Evolutionary conservation across 441 rosid genomes (phyloP).

Genomic region (Viola pubescens): DNA sequence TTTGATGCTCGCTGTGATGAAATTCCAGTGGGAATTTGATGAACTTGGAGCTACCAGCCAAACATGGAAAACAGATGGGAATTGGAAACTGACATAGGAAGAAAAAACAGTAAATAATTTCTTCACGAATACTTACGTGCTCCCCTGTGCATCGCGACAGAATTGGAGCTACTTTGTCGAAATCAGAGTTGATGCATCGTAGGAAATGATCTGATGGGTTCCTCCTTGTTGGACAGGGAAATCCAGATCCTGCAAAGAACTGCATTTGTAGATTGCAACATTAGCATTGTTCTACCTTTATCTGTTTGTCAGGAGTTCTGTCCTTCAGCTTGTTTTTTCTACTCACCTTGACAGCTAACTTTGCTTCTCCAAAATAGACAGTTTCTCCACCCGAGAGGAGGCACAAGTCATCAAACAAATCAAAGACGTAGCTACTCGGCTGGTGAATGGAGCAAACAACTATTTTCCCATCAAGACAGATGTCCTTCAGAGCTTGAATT

Average conservation of each 20-base stretch:
- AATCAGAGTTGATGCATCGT: background rate
- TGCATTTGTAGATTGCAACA: background rate
- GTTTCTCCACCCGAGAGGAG: background rate
- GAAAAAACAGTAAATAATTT: background rate
- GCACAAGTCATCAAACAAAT: slow-evolving; percentile 1
- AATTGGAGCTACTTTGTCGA: background rate
- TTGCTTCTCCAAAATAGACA: background rate
- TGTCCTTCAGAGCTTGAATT: background rate
- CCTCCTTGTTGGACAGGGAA: slow-evolving; percentile 1
- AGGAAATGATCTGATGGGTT: slow-evolving; percentile 5
- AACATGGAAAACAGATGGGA: background rate
- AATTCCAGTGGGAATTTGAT: background rate
- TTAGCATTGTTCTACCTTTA: background rate
- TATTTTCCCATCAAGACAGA: background rate
- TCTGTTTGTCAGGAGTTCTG: background rate
- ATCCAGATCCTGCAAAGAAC: background rate
- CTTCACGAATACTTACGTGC: background rate
- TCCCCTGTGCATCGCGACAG: background rate
- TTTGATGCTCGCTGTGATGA: background rate
- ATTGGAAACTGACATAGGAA: background rate
- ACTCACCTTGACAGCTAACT: background rate
- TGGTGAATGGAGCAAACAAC: background rate
- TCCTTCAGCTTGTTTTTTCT: background rate
- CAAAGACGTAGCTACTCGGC: background rate
- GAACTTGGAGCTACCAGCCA: background rate